Evolutionary conservation across 148 eudicot genomes (phyloP).

Genomic region (Tetragonia tetragonoides): DNA sequence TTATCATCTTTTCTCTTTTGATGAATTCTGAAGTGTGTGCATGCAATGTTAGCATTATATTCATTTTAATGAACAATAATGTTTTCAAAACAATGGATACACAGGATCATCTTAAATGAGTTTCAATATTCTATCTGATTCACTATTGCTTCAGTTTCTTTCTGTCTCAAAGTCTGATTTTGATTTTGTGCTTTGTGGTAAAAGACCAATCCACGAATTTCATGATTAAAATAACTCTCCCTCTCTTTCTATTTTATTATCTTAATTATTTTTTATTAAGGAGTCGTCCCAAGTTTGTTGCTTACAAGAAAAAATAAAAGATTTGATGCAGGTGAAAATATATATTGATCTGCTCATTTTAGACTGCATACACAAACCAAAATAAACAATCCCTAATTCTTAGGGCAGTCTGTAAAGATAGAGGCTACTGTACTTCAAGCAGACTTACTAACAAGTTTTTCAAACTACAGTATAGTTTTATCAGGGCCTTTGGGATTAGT

Average conservation of each 20-base stretch:
- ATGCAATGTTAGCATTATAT: not conserved
- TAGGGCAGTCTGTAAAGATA: not conserved
- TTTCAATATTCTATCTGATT: not conserved
- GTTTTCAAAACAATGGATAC: too few species aligned
- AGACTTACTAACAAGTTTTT: not conserved
- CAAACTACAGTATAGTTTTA: too few species aligned
- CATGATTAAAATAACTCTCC: not conserved
- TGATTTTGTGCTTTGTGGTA: not conserved
- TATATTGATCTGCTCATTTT: not conserved
- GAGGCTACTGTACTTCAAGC: not conserved
- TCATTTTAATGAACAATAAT: not conserved
- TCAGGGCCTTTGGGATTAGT: too few species aligned
- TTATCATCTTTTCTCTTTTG: conserved; percentile 22
- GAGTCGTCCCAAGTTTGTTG: not conserved
- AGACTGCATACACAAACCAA: too few species aligned
- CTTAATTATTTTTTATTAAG: not conserved
- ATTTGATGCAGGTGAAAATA: not conserved
- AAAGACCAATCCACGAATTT: not conserved
- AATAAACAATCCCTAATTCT: too few species aligned
- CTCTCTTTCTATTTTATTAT: not conserved
- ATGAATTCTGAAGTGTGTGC: not conserved
- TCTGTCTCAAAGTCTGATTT: not conserved
- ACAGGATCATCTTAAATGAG: not conserved
- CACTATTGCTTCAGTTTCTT: not conserved
- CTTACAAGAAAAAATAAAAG: not conserved